These are phyloP conservation scores for Pleurostoma richardsiae DNA, from an alignment of 2,329 filamentous ascomycete species.

Conservation along the genomic window DNA sequence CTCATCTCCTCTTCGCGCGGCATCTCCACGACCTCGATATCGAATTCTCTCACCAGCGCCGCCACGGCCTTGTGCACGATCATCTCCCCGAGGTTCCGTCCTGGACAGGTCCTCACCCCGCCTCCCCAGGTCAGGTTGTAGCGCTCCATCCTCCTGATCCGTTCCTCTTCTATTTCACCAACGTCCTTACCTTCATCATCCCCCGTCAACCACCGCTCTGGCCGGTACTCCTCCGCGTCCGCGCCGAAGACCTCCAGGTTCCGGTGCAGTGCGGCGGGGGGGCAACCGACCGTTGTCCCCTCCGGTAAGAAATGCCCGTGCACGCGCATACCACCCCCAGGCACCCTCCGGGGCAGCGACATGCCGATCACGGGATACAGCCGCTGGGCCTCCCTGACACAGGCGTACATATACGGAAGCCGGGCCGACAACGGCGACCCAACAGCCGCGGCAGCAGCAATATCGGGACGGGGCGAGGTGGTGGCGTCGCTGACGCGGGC, in stretches of 20 bases:
- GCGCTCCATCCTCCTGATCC: constrained; percentile 35
- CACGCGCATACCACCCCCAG: constrained; percentile 25
- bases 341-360: constrained; percentile 42
- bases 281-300: constrained; percentile 45
- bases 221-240: constrained; percentile 35
- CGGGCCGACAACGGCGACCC: neutral
- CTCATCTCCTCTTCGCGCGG: constrained; percentile 31
- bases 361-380: constrained; percentile 47
- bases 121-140: constrained; percentile 47
- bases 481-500: constrained; percentile 14
- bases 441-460: neutral
- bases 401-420: constrained; percentile 33
- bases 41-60: constrained; percentile 36
- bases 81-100: constrained; percentile 44
- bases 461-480: constrained; percentile 15
- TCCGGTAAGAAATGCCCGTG: constrained; percentile 35
- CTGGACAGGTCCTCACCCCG: constrained; percentile 44
- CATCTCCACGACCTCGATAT: constrained; percentile 30
- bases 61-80: constrained; percentile 39
- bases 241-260: constrained; percentile 43
- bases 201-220: constrained; percentile 39
- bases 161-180: constrained; percentile 3
- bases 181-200: constrained; percentile 9
- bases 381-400: constrained; percentile 46
- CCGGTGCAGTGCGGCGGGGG: constrained; percentile 43